Base-by-base conservation (phyloP, 2,329 filamentous ascomycete species). In the Clarireedia sp. region DNA sequence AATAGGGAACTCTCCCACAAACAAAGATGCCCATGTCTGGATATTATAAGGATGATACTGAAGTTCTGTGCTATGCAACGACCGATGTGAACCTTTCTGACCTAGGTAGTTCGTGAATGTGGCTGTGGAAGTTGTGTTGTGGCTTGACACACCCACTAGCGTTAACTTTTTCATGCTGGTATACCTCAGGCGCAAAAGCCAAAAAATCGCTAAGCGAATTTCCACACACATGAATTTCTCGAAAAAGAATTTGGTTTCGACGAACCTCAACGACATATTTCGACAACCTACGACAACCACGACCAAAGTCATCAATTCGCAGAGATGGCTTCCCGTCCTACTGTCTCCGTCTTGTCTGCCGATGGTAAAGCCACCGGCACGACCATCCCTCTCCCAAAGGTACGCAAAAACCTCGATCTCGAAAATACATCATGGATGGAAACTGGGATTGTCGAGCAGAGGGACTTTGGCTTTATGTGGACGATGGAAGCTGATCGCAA, bases 271-370 rank as follows among this genome's bases (percentile, higher is more conserved):
- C 52, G 38, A 48, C 38, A 37, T 48, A 50, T 23, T 50, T 33
- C 52, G 52, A 55, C 52, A 50, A 62, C 64, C 59, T 61, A 55
- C 59, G 56, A 62, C 62, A 64, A 61, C 54, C 40, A 63, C 63
- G 57, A 64, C 60, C 58, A 56, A 57, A 46, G 62, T 59, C 64
- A 66, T 65, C 61, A 64, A 66, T 60, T 61, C 63, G 55, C 67
- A 64, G 60, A 64, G 62, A 95, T 95, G 90, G 89, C 91, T 81
- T 91, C 88, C 76, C 85, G 94, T 81, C 94, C 94, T 78, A 96
- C 91, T 74, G 94, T 99, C 77, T 89, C 90, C 75, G 91, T 99
- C 81, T 85, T 95, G 81, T 86, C 87, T 78, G 90, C 90, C 78
- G 91, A 96, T 86, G 94, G 94, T 81, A 82, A 87, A 81, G 81